Conservation (phyloP, 202 grass and related monocot genomes). For the Elaeis oleifera region DNA sequence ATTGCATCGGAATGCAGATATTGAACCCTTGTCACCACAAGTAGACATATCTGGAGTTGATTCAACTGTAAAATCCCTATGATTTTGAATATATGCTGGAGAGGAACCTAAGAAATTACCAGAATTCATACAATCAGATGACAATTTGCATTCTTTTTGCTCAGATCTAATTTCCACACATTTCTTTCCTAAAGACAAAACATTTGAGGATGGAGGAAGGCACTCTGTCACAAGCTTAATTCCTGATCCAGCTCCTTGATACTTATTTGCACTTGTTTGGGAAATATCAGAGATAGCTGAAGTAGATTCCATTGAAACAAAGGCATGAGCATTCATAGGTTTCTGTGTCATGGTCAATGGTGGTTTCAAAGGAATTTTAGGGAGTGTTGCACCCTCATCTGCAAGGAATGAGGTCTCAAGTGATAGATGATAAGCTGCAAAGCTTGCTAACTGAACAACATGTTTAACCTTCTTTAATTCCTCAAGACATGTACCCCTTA, state of each 20-base stretch:
- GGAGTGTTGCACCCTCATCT: constrained; percentile 67
- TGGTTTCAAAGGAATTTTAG: constrained; percentile 33
- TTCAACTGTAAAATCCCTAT: constrained; percentile 9
- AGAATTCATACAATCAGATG: constrained; percentile 15
- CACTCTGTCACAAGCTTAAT: constrained; percentile 21
- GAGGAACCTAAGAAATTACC: constrained; percentile 21
- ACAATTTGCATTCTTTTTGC: constrained; percentile 21
- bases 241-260: constrained; percentile 12
- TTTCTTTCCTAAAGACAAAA: constrained; percentile 16
- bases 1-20: constrained; percentile 12
- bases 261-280: constrained; percentile 21
- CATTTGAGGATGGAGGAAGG: constrained; percentile 27
- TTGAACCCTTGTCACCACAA: constrained; percentile 12
- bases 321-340: neutral
- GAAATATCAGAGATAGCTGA: constrained; percentile 15
- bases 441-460: constrained; percentile 55
- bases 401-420: constrained; percentile 74
- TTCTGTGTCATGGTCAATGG: constrained; percentile 20
- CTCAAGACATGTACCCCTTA: constrained; percentile 52
- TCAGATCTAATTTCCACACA: constrained; percentile 10
- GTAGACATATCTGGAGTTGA: constrained; percentile 25
- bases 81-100: constrained; percentile 17
- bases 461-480: constrained; percentile 77
- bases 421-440: constrained; percentile 88
- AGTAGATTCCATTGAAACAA: constrained; percentile 20